phyloP scores from a whole-genome alignment of 768 basidiomycete species.

The Lactarius indigo region DNA sequence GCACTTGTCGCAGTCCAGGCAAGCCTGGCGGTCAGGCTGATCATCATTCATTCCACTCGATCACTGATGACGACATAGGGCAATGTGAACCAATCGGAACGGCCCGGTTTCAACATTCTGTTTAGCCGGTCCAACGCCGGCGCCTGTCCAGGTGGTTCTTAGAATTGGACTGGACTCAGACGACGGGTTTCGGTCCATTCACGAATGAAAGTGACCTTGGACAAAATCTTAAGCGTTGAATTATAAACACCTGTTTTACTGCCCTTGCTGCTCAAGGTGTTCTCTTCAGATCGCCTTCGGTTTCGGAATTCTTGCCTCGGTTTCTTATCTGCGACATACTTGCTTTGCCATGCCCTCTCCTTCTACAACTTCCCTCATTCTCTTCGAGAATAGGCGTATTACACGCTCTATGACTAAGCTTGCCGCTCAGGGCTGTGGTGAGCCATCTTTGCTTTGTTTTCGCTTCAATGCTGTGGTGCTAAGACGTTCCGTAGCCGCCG shows the following conservation, averaged over 20 bases:
- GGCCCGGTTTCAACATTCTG: background rate
- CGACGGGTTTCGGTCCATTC: background rate
- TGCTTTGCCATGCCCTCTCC: constrained; percentile 10
- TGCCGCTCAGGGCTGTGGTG: constrained; percentile 7
- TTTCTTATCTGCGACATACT: too few species aligned
- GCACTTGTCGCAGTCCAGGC: too few species aligned
- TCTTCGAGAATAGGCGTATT: constrained; percentile 19
- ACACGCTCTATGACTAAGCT: constrained; percentile 13
- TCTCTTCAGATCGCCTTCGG: background rate
- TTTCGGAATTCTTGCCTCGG: background rate
- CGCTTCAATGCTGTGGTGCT: background rate
- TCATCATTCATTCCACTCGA: background rate
- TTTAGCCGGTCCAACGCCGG: background rate
- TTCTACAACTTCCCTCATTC: constrained; percentile 12
- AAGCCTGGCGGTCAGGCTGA: background rate
- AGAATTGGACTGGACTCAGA: background rate
- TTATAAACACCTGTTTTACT: background rate
- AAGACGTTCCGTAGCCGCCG: background rate
- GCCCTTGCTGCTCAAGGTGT: background rate
- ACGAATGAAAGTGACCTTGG: background rate
- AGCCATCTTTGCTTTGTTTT: background rate
- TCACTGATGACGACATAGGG: background rate
- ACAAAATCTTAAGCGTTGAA: background rate
- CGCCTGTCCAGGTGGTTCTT: background rate
- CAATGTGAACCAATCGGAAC: background rate